phyloP scores from a whole-genome alignment of 148 eudicot species.

The Diospyros lotus region DNA sequence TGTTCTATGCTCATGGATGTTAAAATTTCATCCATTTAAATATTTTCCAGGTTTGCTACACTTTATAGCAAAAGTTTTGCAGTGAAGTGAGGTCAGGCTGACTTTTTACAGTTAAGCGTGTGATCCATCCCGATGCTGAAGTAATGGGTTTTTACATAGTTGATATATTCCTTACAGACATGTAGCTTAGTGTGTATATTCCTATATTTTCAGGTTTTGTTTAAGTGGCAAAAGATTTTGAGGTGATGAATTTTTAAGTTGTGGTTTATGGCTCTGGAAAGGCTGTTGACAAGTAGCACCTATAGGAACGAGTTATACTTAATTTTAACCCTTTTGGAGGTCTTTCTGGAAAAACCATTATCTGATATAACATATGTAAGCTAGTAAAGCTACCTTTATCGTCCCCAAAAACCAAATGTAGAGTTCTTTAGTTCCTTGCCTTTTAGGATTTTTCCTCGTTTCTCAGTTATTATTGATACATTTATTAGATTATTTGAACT shows the following conservation, averaged over 20 bases:
- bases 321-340: background rate
- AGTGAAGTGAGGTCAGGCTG: background rate
- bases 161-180: too few relatives aligned
- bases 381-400: background rate
- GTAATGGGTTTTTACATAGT: too few relatives aligned
- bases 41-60: background rate
- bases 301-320: background rate
- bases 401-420: background rate
- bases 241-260: background rate
- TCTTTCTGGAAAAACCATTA: too few relatives aligned
- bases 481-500: too few relatives aligned
- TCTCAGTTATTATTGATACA: too few relatives aligned
- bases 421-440: too few relatives aligned
- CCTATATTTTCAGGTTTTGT: background rate
- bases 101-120: background rate
- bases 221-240: background rate
- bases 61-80: background rate
- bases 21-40: background rate
- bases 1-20: background rate
- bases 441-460: too few relatives aligned
- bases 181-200: too few relatives aligned
- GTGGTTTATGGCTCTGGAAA: too few relatives aligned
- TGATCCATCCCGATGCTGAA: too few relatives aligned
- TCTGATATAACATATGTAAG: background rate
- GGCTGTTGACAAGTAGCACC: too few relatives aligned